Conservation (phyloP, 306 rosid genomes). For the Casuarina cunninghamiana region DNA sequence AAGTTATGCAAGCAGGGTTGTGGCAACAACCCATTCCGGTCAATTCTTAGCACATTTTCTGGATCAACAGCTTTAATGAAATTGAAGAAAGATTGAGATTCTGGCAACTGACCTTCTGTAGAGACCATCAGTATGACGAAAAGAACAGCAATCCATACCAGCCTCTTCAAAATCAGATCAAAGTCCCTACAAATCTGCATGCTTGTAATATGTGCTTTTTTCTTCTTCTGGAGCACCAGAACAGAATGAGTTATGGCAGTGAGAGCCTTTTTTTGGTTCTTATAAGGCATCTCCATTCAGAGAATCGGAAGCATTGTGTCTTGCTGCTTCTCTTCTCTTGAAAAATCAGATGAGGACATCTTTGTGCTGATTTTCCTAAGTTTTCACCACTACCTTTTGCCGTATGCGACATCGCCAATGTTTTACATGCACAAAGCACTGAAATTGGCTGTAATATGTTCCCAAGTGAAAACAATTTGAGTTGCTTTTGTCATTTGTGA, state of each 20-base stretch:
- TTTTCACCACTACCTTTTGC: slow-evolving; percentile 6
- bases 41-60: slow-evolving; percentile 20
- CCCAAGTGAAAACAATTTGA: not conserved
- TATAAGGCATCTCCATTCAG: slow-evolving; percentile 2
- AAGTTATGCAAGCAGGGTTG: slow-evolving; percentile 27
- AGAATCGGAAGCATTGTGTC: not conserved
- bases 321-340: slow-evolving; percentile 16
- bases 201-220: slow-evolving; percentile 12
- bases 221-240: slow-evolving; percentile 14
- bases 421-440: slow-evolving; percentile 13
- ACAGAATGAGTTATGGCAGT: not conserved
- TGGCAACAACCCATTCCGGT: not conserved
- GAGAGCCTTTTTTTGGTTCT: not conserved
- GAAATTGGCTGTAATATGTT: not conserved
- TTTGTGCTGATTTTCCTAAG: slow-evolving; percentile 29
- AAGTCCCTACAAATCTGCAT: slow-evolving; percentile 28
- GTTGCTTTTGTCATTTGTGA: not conserved
- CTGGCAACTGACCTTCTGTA: slow-evolving; percentile 24
- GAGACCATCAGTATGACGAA: slow-evolving; percentile 5
- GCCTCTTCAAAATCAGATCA: slow-evolving; percentile 25
- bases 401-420: slow-evolving; percentile 26
- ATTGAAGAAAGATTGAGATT: slow-evolving; percentile 26
- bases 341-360: slow-evolving; percentile 35
- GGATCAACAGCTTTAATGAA: slow-evolving; percentile 45
- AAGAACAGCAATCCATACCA: slow-evolving; percentile 19